These are phyloP conservation scores for Petunia hybrid DNA, from an alignment of 305 asterid genomes.

Conservation along the genomic window DNA sequence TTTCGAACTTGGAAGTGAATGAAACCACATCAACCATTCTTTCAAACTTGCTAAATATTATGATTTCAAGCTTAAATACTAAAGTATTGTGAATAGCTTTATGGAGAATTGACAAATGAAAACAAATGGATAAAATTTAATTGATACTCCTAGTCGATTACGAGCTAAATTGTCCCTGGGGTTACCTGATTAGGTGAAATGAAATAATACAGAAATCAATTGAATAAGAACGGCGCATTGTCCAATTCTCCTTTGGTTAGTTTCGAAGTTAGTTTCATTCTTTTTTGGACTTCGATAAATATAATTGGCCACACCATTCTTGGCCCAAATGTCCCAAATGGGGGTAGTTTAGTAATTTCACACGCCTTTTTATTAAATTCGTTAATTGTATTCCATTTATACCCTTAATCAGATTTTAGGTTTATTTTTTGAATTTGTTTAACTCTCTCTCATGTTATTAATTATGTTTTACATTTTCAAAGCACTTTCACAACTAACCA, in stretches of 20 bases:
- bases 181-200: slow-evolving; percentile 43
- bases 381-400: too few species aligned
- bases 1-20: too few species aligned
- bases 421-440: too few species aligned
- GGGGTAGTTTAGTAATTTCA: too few species aligned
- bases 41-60: neutral
- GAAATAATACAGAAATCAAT: slow-evolving; percentile 17
- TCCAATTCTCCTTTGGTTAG: neutral
- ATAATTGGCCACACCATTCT: too few species aligned
- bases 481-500: too few species aligned
- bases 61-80: neutral
- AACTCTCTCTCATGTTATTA: too few species aligned
- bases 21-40: too few species aligned
- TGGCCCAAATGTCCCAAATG: too few species aligned
- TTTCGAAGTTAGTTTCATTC: neutral
- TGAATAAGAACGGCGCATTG: neutral
- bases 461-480: too few species aligned
- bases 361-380: too few species aligned
- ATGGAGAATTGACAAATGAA: neutral
- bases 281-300: neutral
- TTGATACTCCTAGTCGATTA: slow-evolving; percentile 16
- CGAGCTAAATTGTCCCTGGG: neutral
- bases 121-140: neutral
- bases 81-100: neutral
- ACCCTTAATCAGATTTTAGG: too few species aligned